Conservation (phyloP, 83 land plant species). For the Picea mariana region DNA sequence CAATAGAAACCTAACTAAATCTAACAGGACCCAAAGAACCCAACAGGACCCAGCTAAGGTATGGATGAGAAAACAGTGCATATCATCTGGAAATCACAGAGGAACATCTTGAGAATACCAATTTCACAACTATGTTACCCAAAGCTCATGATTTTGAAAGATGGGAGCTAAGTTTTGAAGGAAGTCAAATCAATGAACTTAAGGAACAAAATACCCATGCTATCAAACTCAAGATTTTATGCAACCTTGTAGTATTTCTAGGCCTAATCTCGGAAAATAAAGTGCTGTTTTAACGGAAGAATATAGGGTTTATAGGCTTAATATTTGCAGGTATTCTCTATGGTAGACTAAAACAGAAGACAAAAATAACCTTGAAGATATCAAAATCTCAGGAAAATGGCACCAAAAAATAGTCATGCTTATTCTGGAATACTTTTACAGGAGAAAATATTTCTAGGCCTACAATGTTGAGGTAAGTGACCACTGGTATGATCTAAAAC, state of each 20-base stretch:
- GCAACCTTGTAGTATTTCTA: too few species aligned
- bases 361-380: neutral
- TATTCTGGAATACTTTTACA: neutral
- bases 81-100: conserved; percentile 1
- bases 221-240: too few species aligned
- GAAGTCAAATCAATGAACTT: too few species aligned
- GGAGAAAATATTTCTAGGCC: neutral
- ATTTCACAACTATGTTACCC: too few species aligned
- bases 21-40: neutral
- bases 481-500: neutral
- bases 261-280: neutral
- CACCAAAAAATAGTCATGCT: neutral
- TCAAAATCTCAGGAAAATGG: neutral
- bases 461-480: neutral
- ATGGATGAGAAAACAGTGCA: conserved; percentile 5
- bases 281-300: neutral
- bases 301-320: neutral
- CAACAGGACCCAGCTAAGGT: neutral
- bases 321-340: neutral
- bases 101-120: neutral
- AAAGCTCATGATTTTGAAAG: too few species aligned
- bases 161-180: too few species aligned
- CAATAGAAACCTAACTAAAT: neutral
- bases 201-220: too few species aligned
- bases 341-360: neutral